Conservation (phyloP, 352 stramenopile species). For the Pythium folliculosum region DNA sequence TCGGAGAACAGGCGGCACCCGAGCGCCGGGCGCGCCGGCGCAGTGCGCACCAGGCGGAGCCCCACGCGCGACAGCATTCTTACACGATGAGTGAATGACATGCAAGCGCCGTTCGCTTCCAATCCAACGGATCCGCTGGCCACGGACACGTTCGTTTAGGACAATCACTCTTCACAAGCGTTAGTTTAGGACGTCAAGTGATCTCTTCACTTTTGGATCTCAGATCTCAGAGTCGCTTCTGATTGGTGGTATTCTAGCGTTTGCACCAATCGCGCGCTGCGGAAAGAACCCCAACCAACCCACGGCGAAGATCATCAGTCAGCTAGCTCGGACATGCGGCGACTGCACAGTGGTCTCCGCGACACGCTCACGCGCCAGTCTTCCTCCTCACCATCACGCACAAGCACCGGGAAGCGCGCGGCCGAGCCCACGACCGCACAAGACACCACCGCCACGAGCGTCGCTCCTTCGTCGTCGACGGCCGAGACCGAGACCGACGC, state of each 20-base stretch:
- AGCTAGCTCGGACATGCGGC: neutral
- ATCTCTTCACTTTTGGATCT: neutral
- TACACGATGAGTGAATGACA: neutral
- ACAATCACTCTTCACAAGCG: neutral
- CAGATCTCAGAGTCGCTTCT: slow-evolving; percentile 5
- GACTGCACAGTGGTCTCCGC: neutral
- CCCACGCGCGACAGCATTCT: neutral
- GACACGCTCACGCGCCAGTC: slow-evolving; percentile 17
- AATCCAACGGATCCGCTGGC: neutral
- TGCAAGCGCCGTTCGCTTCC: neutral
- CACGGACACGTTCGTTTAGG: slow-evolving; percentile 2
- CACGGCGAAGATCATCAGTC: neutral
- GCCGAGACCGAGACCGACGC: neutral
- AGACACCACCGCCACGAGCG: too few relatives aligned
- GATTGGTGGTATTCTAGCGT: neutral
- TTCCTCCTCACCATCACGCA: neutral
- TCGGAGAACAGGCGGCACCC: slow-evolving; percentile 20
- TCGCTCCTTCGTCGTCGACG: neutral
- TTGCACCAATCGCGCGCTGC: slow-evolving; percentile 1
- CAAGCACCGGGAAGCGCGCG: neutral
- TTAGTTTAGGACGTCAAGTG: slow-evolving; percentile 3
- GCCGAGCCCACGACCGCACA: neutral
- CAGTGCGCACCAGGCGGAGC: neutral
- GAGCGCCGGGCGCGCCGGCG: neutral
- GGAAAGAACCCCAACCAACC: neutral